Base-by-base conservation (phyloP, 2,329 filamentous ascomycete genomes). In the Penicillium hesseltinei region DNA sequence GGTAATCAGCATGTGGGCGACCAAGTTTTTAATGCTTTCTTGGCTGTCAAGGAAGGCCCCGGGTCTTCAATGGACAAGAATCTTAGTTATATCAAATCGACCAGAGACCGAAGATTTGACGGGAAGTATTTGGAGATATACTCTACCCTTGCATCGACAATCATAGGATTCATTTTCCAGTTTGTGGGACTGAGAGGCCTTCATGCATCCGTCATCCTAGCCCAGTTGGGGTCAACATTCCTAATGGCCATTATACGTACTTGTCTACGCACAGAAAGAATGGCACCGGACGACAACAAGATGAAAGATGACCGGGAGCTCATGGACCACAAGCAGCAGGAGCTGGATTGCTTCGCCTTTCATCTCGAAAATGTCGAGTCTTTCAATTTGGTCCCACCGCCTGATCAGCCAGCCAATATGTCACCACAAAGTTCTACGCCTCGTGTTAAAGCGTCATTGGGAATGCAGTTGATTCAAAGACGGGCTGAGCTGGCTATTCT, bases 161-260 rank as follows among this genome's bases (percentile, higher is more conserved):
- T 73, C 11, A 2, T 69, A 4, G 75, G 74, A 1, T 77, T 73
- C 19, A 60, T 77, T 3, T 45, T 72, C 1, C 75, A 78, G 51
- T 78, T 78, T 31, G 61, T 77, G 8, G 75, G 75, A 2, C 61
- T 75, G 2, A 65, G 75, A 47, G 74, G 71, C 1, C 62, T 77
- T 5, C 72, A 77, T 50, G 64, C 73, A 1, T 73, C 72, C 0
- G 71, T 77, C 8, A 71, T 70, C 17, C 54, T 77, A 2, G 65
- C 68, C 27, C 70, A 76, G 38, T 36, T 76, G 21, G 73, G 71
- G 0, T 69, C 70, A 1, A 74, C 71, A 0, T 61, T 77, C 2
- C 7, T 75, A 2, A 77, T 77, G 75, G 65, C 71, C 19, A 47
- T 74, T 17, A 55, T 76, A 8, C 69, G 74, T 51, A 72, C 71